Evolutionary conservation across 83 land plant genomes (phyloP), one percentile per base, ranked within the genome.

Genomic region (Thuja plicata): DNA sequence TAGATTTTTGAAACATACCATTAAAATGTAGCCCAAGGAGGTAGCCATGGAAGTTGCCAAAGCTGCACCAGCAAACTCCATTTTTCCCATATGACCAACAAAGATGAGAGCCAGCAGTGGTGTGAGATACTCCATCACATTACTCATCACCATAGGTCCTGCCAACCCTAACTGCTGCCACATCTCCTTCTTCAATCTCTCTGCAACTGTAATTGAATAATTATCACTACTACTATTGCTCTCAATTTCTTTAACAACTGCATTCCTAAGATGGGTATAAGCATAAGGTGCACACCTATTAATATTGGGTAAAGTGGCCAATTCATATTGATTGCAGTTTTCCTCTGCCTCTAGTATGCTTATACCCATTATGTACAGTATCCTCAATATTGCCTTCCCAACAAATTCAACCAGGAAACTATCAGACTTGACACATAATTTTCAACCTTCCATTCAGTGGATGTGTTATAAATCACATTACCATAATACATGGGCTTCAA

Each of bases 11-110:
- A 54, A 43, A 43, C 45, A 10, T 41, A 81, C 84, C 84, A 82
- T 6, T 41, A 82, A 41, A 41, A 82, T 82, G 32, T 82, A 82
- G n/a, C 84, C 84, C 32, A 82, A 27, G 30, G 84, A 82, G 46
- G 50, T 82, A 41, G 84, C 46, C 84, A 82, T 82, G 84, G 84
- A 82, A 27, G 84, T 82, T 43, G 84, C 52, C 54, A 45, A 45
- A 9, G 84, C 52, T 8, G 84, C 84, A 43, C 84, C 84, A 45
- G 50, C 84, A 45, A 45, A 82, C 54, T 82, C 52, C 48, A 82
- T 10, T 82, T 82, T 45, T 0, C 84, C 84, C 12, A 45, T 41
- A 27, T 82, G 84, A 41, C 84, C 84, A 41, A 82, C 84, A 5
- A 82, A 82, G 7, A 82, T 43, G 30, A 82, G 84, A 41, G 84